A percentile compares a stretch with the other conserved stretches of the same genome.
These are phyloP conservation scores for Senna tora DNA, from an alignment of 306 rosid genomes.

Conservation along the genomic window DNA sequence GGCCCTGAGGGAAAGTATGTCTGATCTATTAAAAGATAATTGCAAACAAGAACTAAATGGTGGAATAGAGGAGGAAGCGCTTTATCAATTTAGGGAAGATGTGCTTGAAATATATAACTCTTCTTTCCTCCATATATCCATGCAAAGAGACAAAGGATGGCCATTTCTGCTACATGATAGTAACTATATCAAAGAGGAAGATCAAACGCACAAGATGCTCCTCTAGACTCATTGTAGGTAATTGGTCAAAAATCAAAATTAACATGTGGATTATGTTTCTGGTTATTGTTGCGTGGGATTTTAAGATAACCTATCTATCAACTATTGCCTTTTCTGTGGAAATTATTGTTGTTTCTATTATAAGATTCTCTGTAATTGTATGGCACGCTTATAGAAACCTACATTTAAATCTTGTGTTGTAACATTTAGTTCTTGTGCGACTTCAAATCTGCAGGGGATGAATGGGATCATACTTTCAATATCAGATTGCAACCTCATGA, in stretches of 20 bases:
- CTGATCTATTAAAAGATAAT: constrained; percentile 42
- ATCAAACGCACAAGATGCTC: constrained; percentile 32
- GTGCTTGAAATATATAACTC: constrained; percentile 41
- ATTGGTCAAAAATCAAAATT: constrained; percentile 30
- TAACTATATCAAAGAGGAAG: constrained; percentile 38
- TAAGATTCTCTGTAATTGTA: constrained; percentile 17
- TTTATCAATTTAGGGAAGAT: constrained; percentile 44
- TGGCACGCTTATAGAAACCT: neutral
- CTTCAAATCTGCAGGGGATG: neutral
- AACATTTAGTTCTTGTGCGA: neutral
- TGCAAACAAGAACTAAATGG: constrained; percentile 34
- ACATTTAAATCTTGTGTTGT: constrained; percentile 4
- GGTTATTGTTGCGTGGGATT: constrained; percentile 15
- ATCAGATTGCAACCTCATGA: no score
- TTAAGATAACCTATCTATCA: neutral
- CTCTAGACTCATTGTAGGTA: constrained; percentile 27
- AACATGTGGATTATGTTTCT: constrained; percentile 20
- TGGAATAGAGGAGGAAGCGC: constrained; percentile 38
- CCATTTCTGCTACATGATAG: constrained; percentile 41
- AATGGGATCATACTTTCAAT: no score
- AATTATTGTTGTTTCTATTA: constrained; percentile 14
- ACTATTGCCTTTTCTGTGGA: constrained; percentile 18
- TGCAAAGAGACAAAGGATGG: constrained; percentile 43
- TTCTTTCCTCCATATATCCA: constrained; percentile 42
- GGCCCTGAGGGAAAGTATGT: constrained; percentile 37